Evolutionary conservation across 164 flowering plant genomes (phyloP).

Genomic region (Aristolochia californica): DNA sequence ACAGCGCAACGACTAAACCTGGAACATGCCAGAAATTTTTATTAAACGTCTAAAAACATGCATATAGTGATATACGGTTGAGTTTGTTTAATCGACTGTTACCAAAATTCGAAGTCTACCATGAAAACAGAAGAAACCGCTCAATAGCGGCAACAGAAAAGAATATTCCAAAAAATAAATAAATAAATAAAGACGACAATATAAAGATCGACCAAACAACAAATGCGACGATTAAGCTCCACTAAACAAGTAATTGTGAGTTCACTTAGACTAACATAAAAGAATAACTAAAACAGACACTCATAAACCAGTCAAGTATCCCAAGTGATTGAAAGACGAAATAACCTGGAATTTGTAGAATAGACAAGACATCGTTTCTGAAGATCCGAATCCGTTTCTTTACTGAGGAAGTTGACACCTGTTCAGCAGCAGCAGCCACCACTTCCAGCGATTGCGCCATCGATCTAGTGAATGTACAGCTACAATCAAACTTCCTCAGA

Average conservation of each 20-base stretch:
- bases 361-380: conserved; percentile 35
- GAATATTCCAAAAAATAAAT: background rate
- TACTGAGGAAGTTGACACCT: conserved; percentile 51
- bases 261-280: background rate
- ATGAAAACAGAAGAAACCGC: no score
- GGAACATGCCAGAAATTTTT: no score
- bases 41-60: no score
- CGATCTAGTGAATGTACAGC: background rate
- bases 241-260: background rate
- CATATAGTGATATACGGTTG: no score
- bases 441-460: conserved; percentile 28
- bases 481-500: no score
- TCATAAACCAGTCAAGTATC: background rate
- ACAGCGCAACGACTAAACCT: no score
- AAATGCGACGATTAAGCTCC: background rate
- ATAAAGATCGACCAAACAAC: background rate
- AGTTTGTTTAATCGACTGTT: no score
- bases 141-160: no score
- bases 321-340: background rate
- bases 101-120: no score
- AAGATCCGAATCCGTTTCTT: conserved; percentile 51
- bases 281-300: background rate
- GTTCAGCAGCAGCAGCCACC: conserved; percentile 29
- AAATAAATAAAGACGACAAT: background rate
- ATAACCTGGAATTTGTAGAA: conserved; percentile 35